These are phyloP conservation scores for carrot (Daucus carota) DNA, from an alignment of 129 eudicot species.

Conservation along the genomic window DNA sequence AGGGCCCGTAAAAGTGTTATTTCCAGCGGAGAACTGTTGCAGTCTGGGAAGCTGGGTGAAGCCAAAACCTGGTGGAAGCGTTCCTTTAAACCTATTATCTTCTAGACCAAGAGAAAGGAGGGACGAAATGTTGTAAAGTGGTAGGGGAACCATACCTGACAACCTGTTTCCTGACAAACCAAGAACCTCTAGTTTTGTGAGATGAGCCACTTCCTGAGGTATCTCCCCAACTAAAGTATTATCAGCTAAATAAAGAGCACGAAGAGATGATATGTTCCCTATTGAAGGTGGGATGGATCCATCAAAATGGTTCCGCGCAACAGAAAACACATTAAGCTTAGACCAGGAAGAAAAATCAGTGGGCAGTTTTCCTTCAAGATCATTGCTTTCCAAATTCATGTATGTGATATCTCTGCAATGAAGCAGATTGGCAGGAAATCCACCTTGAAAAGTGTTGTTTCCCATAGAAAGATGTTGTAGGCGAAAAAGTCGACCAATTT, in stretches of 20 bases:
- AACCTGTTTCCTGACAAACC: conserved; percentile 1
- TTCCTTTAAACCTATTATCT: not conserved
- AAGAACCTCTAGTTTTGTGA: not conserved
- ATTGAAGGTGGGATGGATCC: too few relatives aligned
- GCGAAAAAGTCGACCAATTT: conserved; percentile 1
- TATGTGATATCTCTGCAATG: not conserved
- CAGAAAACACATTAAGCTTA: too few relatives aligned
- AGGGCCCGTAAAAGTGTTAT: not conserved
- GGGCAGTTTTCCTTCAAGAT: not conserved
- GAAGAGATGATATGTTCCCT: too few relatives aligned
- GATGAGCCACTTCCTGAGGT: conserved; percentile 11
- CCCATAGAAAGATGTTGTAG: not conserved
- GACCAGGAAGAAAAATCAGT: not conserved
- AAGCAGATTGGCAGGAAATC: not conserved
- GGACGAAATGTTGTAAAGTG: conserved; percentile 8
- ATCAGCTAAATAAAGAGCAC: too few relatives aligned
- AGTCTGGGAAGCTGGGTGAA: conserved; percentile 7
- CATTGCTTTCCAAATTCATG: too few relatives aligned
- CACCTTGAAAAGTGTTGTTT: not conserved
- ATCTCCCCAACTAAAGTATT: conserved; percentile 10
- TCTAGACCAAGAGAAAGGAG: not conserved
- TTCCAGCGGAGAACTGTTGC: not conserved
- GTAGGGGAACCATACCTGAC: conserved; percentile 20
- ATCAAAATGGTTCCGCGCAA: too few relatives aligned
- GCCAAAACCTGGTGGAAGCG: conserved; percentile 5